These are phyloP conservation scores for Arctostaphylos glauca DNA, from an alignment of 148 eudicot genomes.

Conservation along the genomic window DNA sequence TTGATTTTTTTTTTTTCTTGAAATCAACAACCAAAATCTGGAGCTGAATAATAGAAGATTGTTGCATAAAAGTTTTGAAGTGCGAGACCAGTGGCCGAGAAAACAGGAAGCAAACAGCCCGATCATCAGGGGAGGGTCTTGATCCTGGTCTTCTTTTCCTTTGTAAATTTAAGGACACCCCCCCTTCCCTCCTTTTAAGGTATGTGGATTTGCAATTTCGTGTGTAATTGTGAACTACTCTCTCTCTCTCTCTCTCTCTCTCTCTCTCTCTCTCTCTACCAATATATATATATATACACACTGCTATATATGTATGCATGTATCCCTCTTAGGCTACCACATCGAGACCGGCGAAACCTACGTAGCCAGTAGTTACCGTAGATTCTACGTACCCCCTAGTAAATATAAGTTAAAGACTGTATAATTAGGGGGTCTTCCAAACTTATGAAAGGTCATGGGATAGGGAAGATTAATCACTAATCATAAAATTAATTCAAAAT, in stretches of 20 bases:
- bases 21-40: background rate
- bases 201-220: background rate
- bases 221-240: background rate
- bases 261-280: background rate
- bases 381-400: constrained; percentile 11
- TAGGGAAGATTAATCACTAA: no score
- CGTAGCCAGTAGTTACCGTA: background rate
- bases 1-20: no score
- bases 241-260: background rate
- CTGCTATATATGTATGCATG: background rate
- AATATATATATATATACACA: background rate
- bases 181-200: constrained; percentile 11
- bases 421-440: no score
- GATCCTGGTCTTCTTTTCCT: background rate
- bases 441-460: no score
- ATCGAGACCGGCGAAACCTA: constrained; percentile 17
- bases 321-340: constrained; percentile 11
- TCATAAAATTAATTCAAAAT: no score
- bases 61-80: background rate
- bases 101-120: constrained; percentile 14
- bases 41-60: background rate
- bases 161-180: background rate
- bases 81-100: constrained; percentile 16
- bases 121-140: background rate
- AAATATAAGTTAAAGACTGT: background rate